These are phyloP conservation scores for Ensete glaucum DNA, from an alignment of 176 grass and related monocot species.

Conservation along the genomic window DNA sequence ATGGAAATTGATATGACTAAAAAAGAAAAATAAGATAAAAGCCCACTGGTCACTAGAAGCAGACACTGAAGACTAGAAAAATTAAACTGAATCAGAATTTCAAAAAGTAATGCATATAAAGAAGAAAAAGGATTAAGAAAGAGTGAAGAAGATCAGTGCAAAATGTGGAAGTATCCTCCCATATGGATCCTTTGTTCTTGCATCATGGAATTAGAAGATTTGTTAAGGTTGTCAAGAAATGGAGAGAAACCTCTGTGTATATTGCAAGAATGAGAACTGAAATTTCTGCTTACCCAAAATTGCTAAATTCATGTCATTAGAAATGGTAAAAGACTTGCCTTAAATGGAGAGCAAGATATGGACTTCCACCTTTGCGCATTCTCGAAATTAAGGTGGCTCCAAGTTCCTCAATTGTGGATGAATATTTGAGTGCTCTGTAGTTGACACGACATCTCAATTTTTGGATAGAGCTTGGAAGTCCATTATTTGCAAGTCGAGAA, in stretches of 20 bases:
- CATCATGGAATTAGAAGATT: conserved; percentile 11
- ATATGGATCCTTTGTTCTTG: background rate
- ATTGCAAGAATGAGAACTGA: too few relatives aligned
- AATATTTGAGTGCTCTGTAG: conserved; percentile 90
- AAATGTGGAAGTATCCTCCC: background rate
- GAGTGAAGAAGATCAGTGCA: too few relatives aligned
- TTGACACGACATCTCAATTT: conserved; percentile 89
- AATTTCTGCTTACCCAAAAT: background rate
- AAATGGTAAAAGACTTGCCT: conserved; percentile 46
- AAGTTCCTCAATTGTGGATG: conserved; percentile 74
- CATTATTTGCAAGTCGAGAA: conserved; percentile 95
- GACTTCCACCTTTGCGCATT: conserved; percentile 58
- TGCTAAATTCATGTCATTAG: background rate
- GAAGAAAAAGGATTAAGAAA: too few relatives aligned
- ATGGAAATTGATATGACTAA: background rate
- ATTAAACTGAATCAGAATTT: too few relatives aligned
- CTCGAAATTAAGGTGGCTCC: conserved; percentile 73
- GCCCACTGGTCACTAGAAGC: too few relatives aligned
- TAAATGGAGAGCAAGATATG: conserved; percentile 95
- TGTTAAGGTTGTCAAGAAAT: too few relatives aligned
- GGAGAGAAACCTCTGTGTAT: too few relatives aligned
- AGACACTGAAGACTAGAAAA: too few relatives aligned
- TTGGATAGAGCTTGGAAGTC: conserved; percentile 83
- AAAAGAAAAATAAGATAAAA: background rate
- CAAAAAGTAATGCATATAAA: too few relatives aligned